Evolutionary conservation across 768 basidiomycete genomes (phyloP), one percentile per base, ranked within the genome.

Genomic region (Boletus edulis): DNA sequence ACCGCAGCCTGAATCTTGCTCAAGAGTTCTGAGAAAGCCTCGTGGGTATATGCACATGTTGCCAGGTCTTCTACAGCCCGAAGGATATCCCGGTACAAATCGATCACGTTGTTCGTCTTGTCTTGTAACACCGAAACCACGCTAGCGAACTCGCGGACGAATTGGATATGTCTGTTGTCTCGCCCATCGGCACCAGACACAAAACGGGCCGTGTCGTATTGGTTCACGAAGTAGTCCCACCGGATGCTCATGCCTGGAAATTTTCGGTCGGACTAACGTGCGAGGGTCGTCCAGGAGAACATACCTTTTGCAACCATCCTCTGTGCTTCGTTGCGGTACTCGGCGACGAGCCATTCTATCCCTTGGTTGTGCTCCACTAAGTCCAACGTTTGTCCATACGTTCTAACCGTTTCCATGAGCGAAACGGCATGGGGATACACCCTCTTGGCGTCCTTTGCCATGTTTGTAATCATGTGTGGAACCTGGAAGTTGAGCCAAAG

Each of bases 391-490:
- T 99, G 97, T 18, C 90, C 89, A 72, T 99, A 98, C 29, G 94
- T 98, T 69, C 95, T 78, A n/a, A 98, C 94, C 0, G 94, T 96
- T 78, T 99, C 97, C 96, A 98, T 98, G 71, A 94, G 72, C 65
- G 91, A 94, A 61, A 98, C 96, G 3, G 97, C 97, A 76, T 98
- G 94, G 0, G 95, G 95, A 69, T 99, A 99, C 56, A 98, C 95
- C 62, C 94, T 78, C 78, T 97, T 98, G 56, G 97, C 97, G 62
- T 99, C 96, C 76, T 98, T 99, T 35, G 97, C 97, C 84, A 97
- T 89, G 69, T 95, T 97, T 63, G 87, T 88, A 59, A 91, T 93
- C 49, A 89, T 85, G 75, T 98, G 94, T 22, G 94, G 96, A 3
- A 98, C 94, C 67, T 89, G 87, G 75, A 96, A 98, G 57, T 90